Evolutionary conservation across 2,329 filamentous ascomycete species (phyloP).

Genomic region (Cytospora piceae): DNA sequence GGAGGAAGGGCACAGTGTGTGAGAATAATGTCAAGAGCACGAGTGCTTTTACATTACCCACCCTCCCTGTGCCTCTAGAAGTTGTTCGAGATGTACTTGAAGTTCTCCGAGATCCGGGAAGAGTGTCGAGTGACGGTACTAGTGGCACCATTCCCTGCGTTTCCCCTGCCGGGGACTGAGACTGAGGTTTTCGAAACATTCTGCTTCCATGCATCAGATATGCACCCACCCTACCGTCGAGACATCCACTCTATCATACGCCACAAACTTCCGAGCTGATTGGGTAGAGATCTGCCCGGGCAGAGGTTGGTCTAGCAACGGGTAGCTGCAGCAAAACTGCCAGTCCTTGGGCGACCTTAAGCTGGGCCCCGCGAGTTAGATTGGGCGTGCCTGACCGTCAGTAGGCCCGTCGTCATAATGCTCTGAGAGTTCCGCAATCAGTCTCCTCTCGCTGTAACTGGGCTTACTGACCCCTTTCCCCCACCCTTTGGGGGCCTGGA

Average conservation of each 20-base stretch:
- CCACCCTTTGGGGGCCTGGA: slow-evolving; percentile 9
- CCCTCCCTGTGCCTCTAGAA: slow-evolving; percentile 25
- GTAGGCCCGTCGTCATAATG: slow-evolving; percentile 34
- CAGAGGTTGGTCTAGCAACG: slow-evolving; percentile 42
- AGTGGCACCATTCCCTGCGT: slow-evolving; percentile 18
- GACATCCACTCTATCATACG: slow-evolving; percentile 49
- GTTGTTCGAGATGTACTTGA: slow-evolving; percentile 19
- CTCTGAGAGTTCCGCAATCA: slow-evolving; percentile 25
- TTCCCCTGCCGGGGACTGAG: slow-evolving; percentile 25
- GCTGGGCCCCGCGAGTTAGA: slow-evolving; percentile 40
- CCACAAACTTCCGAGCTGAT: slow-evolving; percentile 51
- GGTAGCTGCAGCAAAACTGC: slow-evolving; percentile 45
- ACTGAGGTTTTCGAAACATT: slow-evolving; percentile 28
- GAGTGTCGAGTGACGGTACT: slow-evolving; percentile 25
- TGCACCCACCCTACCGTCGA: slow-evolving; percentile 55
- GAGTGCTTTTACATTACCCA: slow-evolving; percentile 10
- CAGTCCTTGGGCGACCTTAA: slow-evolving; percentile 41
- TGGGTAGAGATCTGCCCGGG: slow-evolving; percentile 44
- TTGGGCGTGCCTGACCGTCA: slow-evolving; percentile 36
- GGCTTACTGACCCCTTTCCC: slow-evolving; percentile 1
- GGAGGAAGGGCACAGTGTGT: not conserved
- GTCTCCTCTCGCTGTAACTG: slow-evolving; percentile 19
- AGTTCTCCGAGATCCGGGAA: slow-evolving; percentile 20
- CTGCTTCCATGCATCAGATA: slow-evolving; percentile 48
- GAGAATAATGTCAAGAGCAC: not conserved